Base-by-base conservation (phyloP, 192 early-diverging fungal genomes). In the Coemansia sp. region DNA sequence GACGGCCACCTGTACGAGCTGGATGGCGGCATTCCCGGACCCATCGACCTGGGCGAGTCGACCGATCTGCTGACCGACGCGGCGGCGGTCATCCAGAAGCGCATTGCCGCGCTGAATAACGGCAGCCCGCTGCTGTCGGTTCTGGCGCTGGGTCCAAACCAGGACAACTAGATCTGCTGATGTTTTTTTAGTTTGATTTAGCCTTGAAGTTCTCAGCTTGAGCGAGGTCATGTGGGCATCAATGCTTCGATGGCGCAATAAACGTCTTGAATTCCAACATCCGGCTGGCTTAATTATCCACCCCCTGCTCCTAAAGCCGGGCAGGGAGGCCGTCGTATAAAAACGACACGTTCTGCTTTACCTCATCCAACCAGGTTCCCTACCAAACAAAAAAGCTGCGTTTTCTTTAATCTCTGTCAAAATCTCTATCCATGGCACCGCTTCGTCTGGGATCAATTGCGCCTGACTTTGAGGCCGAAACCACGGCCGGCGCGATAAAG, bases 401-500 rank as follows among this genome's bases (percentile, higher is more conserved):
- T n/a, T n/a, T n/a, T n/a, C n/a, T n/a, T n/a, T n/a, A n/a, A n/a
- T n/a, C n/a, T n/a, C n/a, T n/a, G n/a, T n/a, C n/a, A n/a, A n/a
- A 34, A 14, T 12, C 32, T 35, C 32, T 4, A 36, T 3, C 34
- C 34, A 81, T 81, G 79, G 67, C 76, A 47, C 56, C 82, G 40
- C 70, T 84, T 22, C 74, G 83, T 58, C 79, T 84, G 38, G 83
- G 83, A 61, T 75, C 79, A 22, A 49, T 63, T 55, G 83, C 83
- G 27, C 83, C 83, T 17, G 78, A 96, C 72, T 98, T 98, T 70
- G 60, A 69, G 20, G 90, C 90, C 38, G 53, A 87, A 42, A 93
- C 96, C 50, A 98, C 96, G 14, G 58, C 87, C 58, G 96, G 96
- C 54, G 54, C 60, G n/a, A 88, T 98, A 79, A 76, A 89, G 57